These are phyloP conservation scores for Debaryomyces sp. DNA, from an alignment of 1,139 yeast species.

Conservation along the genomic window DNA sequence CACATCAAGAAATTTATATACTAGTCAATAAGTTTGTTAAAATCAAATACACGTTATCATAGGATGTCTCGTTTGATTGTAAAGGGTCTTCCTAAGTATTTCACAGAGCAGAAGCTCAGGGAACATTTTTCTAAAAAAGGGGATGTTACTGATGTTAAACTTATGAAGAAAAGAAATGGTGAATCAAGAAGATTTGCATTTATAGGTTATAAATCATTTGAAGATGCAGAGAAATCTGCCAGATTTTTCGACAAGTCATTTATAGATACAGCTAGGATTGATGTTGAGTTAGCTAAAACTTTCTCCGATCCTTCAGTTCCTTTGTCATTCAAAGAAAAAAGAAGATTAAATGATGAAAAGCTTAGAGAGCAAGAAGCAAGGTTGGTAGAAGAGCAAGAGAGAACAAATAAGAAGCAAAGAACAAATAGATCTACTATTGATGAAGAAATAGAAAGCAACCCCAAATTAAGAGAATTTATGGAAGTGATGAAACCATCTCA, in stretches of 20 bases:
- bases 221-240: constrained; percentile 81
- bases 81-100: constrained; percentile 85
- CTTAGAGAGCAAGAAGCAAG: constrained; percentile 58
- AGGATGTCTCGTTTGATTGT: constrained; percentile 90
- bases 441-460: constrained; percentile 62
- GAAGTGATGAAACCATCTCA: constrained; percentile 80
- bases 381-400: constrained; percentile 46
- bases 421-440: constrained; percentile 42
- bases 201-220: constrained; percentile 73
- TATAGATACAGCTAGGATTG: constrained; percentile 79
- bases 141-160: constrained; percentile 82
- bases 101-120: constrained; percentile 73
- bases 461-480: constrained; percentile 75
- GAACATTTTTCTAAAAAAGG: constrained; percentile 68
- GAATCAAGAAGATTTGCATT: constrained; percentile 93
- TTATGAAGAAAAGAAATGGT: constrained; percentile 79
- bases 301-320: constrained; percentile 84
- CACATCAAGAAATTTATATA: neutral
- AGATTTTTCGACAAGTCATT: constrained; percentile 75
- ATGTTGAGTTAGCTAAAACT: constrained; percentile 81
- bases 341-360: constrained; percentile 55
- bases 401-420: constrained; percentile 27
- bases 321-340: constrained; percentile 67
- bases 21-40: neutral
- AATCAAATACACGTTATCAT: neutral